Evolutionary conservation across 805 yeast species (phyloP).

Genomic region (Candida glaebosa): DNA sequence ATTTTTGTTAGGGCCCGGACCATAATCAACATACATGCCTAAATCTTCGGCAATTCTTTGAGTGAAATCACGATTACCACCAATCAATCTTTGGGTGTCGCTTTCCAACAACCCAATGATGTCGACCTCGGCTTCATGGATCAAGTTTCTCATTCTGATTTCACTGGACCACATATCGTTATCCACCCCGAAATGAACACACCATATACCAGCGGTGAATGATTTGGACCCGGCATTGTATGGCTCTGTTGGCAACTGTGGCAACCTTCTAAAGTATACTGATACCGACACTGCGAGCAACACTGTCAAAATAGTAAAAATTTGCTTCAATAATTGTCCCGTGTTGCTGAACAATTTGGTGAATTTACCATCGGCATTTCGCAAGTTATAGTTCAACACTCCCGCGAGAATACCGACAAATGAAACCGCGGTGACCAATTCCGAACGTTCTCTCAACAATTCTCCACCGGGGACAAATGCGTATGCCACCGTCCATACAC

Average conservation of each 20-base stretch:
- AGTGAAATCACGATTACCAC: constrained; percentile 94
- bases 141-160: constrained; percentile 78
- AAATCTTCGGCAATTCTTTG: constrained; percentile 88
- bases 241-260: constrained; percentile 62
- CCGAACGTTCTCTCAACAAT: constrained; percentile 82
- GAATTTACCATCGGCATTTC: constrained; percentile 11
- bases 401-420: constrained; percentile 54
- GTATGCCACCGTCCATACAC: constrained; percentile 97
- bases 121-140: constrained; percentile 84
- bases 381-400: constrained; percentile 34
- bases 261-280: constrained; percentile 53
- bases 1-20: constrained; percentile 97
- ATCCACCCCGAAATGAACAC: constrained; percentile 94
- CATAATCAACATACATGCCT: constrained; percentile 93
- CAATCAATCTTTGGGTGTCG: constrained; percentile 89
- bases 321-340: constrained; percentile 20
- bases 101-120: constrained; percentile 88
- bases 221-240: constrained; percentile 50
- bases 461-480: constrained; percentile 98
- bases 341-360: constrained; percentile 7
- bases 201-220: constrained; percentile 97
- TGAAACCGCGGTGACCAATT: constrained; percentile 60
- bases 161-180: constrained; percentile 98
- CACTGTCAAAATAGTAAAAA: constrained; percentile 35
- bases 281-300: constrained; percentile 52